Evolutionary conservation across 129 eudicot genomes (phyloP), one percentile per base, ranked within the genome.

Genomic region (Helianthus tuberosus): DNA sequence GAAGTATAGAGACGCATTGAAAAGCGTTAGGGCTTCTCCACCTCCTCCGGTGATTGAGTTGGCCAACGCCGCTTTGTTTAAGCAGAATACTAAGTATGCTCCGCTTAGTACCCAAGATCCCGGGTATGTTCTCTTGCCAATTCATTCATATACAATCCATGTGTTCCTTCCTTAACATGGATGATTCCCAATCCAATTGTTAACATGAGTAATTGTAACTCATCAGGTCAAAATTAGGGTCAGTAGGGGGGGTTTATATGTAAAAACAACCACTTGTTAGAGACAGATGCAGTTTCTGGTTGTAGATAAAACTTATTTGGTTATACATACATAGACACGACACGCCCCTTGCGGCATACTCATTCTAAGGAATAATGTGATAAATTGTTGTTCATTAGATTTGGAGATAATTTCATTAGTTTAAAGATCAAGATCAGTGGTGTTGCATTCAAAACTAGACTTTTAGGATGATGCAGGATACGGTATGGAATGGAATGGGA

Each of bases 61-160:
- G 79, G 60, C 92, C 0, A 81, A 84, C 50, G 76, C 88, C 70
- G 89, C 86, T 75, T 60, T 79, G 64, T 51, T 79, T 13, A 79
- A 79, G 61, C 83, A 79, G 57, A 81, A 85, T 53, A 78, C 76
- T 48, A 72, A 89, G 15, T 89, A 93, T 69, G 82, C 95, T 74
- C 96, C 96, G 77, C 84, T 89, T 46, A 86, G 92, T 71, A 93
- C 98, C 4, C 92, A 93, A 32, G 96, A 89, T 88, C 96, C 92
- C 10, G 89, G 87, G 94, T 89, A 72, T 50, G 70, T 59, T 46
- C 5, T 66, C 59, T n/a, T 1, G 60, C 36, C 36, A 32, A 32
- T 32, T 32, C 36, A 32, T 3, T 32, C 36, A 32, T 32, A 32
- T 32, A 32, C 36, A 32, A 32, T 32, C 36, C 36, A 32, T 32